Conservation (phyloP, 2,329 filamentous ascomycete genomes). For the Diaporthe destruens region DNA sequence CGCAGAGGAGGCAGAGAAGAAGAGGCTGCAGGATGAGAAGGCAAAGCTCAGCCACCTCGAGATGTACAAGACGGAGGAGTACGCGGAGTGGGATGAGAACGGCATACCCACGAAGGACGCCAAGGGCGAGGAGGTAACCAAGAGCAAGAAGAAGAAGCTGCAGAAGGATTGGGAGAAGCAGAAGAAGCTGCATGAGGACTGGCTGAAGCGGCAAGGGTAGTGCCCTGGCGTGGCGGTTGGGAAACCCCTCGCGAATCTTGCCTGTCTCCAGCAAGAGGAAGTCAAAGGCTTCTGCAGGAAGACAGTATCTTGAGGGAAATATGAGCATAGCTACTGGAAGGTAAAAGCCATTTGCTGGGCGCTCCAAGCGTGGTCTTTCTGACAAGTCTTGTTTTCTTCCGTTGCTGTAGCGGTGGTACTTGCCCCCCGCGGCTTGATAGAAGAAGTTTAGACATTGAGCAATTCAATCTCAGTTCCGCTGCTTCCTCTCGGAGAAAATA, state of each 20-base stretch:
- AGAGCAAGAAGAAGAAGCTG: slow-evolving; percentile 74
- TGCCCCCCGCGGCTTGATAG: neutral
- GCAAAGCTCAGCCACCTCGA: slow-evolving; percentile 48
- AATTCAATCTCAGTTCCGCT: neutral
- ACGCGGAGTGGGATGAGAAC: slow-evolving; percentile 72
- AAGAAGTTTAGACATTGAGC: neutral
- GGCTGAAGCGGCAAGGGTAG: slow-evolving; percentile 46
- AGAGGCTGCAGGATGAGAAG: slow-evolving; percentile 54
- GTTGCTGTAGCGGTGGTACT: neutral
- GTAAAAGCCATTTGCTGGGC: neutral
- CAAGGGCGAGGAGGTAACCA: slow-evolving; percentile 74
- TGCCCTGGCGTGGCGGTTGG: neutral
- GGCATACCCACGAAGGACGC: slow-evolving; percentile 73
- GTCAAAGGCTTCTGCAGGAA: neutral
- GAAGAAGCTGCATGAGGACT: slow-evolving; percentile 75
- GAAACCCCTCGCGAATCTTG: neutral
- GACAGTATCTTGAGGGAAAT: neutral
- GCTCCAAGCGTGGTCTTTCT: slow-evolving; percentile 7
- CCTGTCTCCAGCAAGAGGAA: neutral
- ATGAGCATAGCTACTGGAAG: neutral
- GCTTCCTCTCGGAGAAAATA: neutral
- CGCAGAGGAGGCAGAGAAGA: slow-evolving; percentile 54
- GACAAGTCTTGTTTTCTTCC: neutral
- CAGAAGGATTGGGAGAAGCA: slow-evolving; percentile 79
- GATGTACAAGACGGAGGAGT: slow-evolving; percentile 60